These are phyloP conservation scores for Fusarium pilosicola DNA, from an alignment of 2,329 filamentous ascomycete species.

Conservation along the genomic window DNA sequence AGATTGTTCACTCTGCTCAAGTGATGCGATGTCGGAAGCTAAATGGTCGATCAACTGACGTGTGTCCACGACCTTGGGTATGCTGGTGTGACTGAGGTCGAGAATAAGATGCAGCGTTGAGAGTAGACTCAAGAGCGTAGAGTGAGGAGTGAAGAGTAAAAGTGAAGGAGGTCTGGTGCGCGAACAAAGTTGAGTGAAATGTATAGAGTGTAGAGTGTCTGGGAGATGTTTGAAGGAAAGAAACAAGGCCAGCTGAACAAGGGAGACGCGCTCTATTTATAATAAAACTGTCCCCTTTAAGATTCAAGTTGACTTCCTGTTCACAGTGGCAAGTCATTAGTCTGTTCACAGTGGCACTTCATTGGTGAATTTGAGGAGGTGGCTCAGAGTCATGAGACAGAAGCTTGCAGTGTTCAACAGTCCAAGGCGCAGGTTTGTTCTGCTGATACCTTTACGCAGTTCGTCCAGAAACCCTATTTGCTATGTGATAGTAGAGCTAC, in stretches of 20 bases:
- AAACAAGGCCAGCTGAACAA: background rate
- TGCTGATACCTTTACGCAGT: rapidly evolving
- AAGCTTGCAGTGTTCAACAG: background rate
- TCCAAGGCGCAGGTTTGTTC: background rate
- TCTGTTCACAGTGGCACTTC: background rate
- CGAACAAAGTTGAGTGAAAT: background rate
- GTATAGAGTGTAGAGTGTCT: background rate
- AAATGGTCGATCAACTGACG: rapidly evolving
- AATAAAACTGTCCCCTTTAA: too few species aligned
- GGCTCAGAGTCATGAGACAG: background rate
- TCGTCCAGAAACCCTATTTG: background rate
- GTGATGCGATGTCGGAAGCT: background rate
- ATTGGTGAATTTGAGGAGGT: background rate
- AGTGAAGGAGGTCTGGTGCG: background rate
- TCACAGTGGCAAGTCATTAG: background rate
- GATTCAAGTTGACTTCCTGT: background rate
- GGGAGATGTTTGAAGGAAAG: background rate
- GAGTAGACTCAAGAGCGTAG: background rate
- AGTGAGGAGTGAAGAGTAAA: background rate
- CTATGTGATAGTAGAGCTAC: rapidly evolving
- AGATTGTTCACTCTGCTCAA: background rate
- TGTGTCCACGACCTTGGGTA: background rate
- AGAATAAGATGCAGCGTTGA: background rate
- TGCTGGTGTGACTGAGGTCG: background rate
- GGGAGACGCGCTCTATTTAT: background rate